Base-by-base conservation (phyloP, 768 basidiomycete genomes). In the Mycena belliarum region DNA sequence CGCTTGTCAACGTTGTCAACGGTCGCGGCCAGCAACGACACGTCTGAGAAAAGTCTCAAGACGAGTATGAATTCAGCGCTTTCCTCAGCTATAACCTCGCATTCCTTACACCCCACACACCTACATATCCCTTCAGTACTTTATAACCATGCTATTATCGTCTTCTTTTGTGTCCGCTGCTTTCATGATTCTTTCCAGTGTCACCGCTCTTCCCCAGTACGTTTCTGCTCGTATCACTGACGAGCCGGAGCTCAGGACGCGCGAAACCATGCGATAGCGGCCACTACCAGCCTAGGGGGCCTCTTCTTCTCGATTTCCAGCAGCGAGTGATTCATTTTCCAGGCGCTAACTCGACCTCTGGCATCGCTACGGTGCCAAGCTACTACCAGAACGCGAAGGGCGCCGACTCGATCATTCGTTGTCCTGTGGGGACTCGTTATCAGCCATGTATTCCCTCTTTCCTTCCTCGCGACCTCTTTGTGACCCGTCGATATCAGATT, bases 221-320 rank as follows among this genome's bases (percentile, higher is more conserved):
- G 42, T 51, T 23, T 35, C 0, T 43, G 29, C 29, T 11, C 1
- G 2, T 48, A 35, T 9, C 3, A 4, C 21, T 37, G 32, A 23
- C 21, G 40, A 29, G 18, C n/a, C n/a, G n/a, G n/a, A n/a, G n/a
- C n/a, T 18, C 28, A 2, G 28, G 9, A 21, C 21, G 18, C n/a
- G 16, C 51, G 5, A 21, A 57, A 35, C 29, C 26, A 9, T 60
- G 59, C 48, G 23, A 18, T 15, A 18, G 24, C 15, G 54, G 59
- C 20, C 33, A 4, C 28, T 61, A 46, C 46, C 55, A 55, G 45
- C 60, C 60, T n/a, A 51, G 58, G 49, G 25, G n/a, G 58, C 37
- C 23, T 20, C 20, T 12, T 25, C 21, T 47, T 21, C 28, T 18
- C 15, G 15, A 35, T 35, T 15, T 35, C 33, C 4, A 35, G 4